Conservation (phyloP, 2,329 filamentous ascomycete species). For the Nothomitra cinnamomea region DNA sequence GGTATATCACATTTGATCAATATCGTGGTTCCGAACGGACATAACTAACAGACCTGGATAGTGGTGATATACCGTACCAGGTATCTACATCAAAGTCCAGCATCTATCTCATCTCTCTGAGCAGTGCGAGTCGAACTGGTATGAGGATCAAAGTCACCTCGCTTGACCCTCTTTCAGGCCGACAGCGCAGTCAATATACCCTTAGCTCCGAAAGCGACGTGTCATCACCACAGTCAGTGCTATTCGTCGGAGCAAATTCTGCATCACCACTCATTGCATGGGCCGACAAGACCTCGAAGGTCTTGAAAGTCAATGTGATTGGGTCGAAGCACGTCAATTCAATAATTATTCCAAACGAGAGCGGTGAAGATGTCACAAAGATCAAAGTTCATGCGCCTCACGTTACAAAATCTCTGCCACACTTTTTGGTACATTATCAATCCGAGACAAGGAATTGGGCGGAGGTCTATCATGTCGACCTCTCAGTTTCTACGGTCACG, state of each 20-base stretch:
- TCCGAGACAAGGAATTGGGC: slow-evolving; percentile 58
- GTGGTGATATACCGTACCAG: slow-evolving; percentile 57
- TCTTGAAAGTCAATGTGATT: slow-evolving; percentile 55
- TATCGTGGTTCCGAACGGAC: background rate
- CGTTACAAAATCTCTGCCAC: slow-evolving; percentile 51
- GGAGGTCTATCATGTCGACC: slow-evolving; percentile 69
- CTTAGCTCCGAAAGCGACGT: slow-evolving; percentile 63
- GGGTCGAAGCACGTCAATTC: slow-evolving; percentile 27
- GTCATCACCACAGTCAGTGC: slow-evolving; percentile 42
- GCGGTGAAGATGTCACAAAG: slow-evolving; percentile 27
- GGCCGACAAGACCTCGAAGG: slow-evolving; percentile 45
- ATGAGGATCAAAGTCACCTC: slow-evolving; percentile 62
- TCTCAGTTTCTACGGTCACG: slow-evolving; percentile 49
- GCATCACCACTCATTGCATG: slow-evolving; percentile 60
- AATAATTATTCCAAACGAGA: slow-evolving; percentile 25
- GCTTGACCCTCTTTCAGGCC: slow-evolving; percentile 57
- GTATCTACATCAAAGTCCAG: slow-evolving; percentile 50
- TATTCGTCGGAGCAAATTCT: slow-evolving; percentile 61
- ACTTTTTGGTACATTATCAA: slow-evolving; percentile 73
- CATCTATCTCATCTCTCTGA: slow-evolving; percentile 62
- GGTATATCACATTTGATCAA: slow-evolving; percentile 18
- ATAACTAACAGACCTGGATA: slow-evolving; percentile 17
- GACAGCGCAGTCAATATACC: slow-evolving; percentile 51
- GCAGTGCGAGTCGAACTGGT: slow-evolving; percentile 42
- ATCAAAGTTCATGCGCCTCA: slow-evolving; percentile 57